Percentiles rank a stretch among this genome's conserved stretches.
Evolutionary conservation across 805 yeast species (phyloP).

Genomic region (Kazachstania viticola): DNA sequence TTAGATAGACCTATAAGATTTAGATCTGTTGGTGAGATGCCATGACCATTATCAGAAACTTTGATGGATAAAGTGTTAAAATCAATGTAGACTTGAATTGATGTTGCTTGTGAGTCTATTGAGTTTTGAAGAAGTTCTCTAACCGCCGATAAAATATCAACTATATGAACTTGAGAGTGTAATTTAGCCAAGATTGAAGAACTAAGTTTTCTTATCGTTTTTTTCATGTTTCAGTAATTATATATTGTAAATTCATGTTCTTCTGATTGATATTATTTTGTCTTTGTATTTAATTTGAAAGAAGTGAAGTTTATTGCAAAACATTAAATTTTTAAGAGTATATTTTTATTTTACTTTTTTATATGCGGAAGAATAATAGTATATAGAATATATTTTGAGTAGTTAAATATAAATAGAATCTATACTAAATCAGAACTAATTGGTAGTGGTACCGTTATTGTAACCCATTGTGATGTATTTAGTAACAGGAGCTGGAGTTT

Average conservation of each 20-base stretch:
- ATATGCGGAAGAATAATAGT: too few relatives aligned
- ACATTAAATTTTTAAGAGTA: too few relatives aligned
- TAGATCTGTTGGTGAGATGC: constrained; percentile 43
- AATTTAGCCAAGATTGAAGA: constrained; percentile 8
- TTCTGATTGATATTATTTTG: too few relatives aligned
- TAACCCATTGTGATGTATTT: constrained; percentile 2
- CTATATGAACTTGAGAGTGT: constrained; percentile 28
- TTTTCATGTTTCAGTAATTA: too few relatives aligned
- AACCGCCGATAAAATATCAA: constrained; percentile 31
- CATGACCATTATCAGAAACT: constrained; percentile 63
- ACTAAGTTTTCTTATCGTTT: constrained; percentile 10
- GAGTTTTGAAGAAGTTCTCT: constrained; percentile 44
- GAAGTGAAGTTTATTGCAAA: too few relatives aligned
- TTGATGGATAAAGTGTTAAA: constrained; percentile 24
- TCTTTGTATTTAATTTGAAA: too few relatives aligned
- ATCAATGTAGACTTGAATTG: constrained; percentile 29
- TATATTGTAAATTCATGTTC: too few relatives aligned
- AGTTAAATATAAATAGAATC: too few relatives aligned
- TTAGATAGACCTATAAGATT: constrained; percentile 34
- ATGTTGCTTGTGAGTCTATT: constrained; percentile 40
- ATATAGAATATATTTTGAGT: too few relatives aligned
- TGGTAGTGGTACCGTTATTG: too few relatives aligned
- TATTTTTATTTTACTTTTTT: too few relatives aligned
- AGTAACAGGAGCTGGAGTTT: constrained; percentile 3
- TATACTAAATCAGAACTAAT: too few relatives aligned